Percentiles rank a stretch among this genome's conserved stretches.
Conservation (phyloP, 2,329 filamentous ascomycete genomes). For the Trichophyton equinum region DNA sequence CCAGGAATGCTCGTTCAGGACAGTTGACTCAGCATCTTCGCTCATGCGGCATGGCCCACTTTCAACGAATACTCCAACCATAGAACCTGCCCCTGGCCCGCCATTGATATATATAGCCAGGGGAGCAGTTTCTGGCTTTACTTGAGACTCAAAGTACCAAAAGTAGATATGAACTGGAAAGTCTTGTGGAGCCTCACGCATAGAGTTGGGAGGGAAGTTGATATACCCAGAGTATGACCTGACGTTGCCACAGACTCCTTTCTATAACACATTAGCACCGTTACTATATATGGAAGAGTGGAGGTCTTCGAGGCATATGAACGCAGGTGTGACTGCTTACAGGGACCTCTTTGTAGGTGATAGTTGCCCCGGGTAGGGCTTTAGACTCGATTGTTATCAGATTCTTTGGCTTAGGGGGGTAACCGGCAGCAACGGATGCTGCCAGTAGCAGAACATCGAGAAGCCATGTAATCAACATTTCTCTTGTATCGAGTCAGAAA, state of each 20-base stretch:
- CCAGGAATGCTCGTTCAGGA: constrained; percentile 33
- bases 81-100: constrained; percentile 26
- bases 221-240: constrained; percentile 4
- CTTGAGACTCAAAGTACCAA: constrained; percentile 34
- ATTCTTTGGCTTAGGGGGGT: neutral
- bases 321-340: neutral
- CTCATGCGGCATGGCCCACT: constrained; percentile 34
- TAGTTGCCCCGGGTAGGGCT: neutral
- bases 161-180: constrained; percentile 34
- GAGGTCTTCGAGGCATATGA: too few species aligned
- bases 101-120: constrained; percentile 33
- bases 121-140: constrained; percentile 25
- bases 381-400: neutral
- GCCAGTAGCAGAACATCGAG: neutral
- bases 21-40: constrained; percentile 34
- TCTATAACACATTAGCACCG: neutral
- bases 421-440: neutral
- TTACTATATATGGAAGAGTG: neutral
- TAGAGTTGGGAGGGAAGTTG: constrained; percentile 4
- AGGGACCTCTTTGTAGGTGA: constrained; percentile 1
- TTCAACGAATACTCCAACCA: constrained; percentile 28
- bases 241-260: neutral
- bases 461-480: neutral
- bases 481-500: neutral
- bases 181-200: neutral